Base-by-base conservation (phyloP, 352 stramenopile species). In the Discostella stelligera region DNA sequence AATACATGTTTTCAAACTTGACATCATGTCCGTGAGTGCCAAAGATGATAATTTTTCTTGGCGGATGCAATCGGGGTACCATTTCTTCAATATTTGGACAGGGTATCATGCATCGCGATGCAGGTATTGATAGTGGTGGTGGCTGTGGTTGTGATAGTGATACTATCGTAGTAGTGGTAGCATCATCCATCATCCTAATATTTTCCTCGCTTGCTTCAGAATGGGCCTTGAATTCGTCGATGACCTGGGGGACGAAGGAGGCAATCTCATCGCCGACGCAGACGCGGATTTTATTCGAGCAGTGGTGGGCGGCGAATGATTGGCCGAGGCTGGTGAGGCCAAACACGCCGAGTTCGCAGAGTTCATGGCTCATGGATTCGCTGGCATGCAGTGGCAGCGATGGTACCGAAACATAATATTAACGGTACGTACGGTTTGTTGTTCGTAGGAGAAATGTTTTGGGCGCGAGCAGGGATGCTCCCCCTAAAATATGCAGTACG, bases 361-460 rank as follows among this genome's bases (percentile, higher is more conserved):
- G 60, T 27, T 71, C 58, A 53, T 82, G 16, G 63, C 68, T 78
- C 75, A 82, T 82, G n/a, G n/a, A n/a, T n/a, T n/a, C n/a, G n/a
- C n/a, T n/a, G n/a, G n/a, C n/a, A n/a, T n/a, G n/a, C n/a, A 46
- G 10, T 11, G 63, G 30, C 16, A 37, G 32, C n/a, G n/a, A n/a
- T n/a, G n/a, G n/a, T n/a, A n/a, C n/a, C n/a, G n/a, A n/a, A n/a
- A n/a, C n/a, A n/a, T n/a, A n/a, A n/a, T n/a, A n/a, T n/a, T n/a
- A n/a, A n/a, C n/a, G n/a, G n/a, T n/a, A n/a, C n/a, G n/a, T n/a
- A n/a, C n/a, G n/a, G n/a, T n/a, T n/a, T n/a, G n/a, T n/a, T n/a
- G n/a, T n/a, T n/a, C n/a, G n/a, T n/a, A n/a, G n/a, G n/a, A n/a
- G n/a, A n/a, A n/a, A n/a, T n/a, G n/a, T n/a, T 32, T 32, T 32